Conservation (phyloP, 768 basidiomycete species). For the Pisolithus tinctorius region DNA sequence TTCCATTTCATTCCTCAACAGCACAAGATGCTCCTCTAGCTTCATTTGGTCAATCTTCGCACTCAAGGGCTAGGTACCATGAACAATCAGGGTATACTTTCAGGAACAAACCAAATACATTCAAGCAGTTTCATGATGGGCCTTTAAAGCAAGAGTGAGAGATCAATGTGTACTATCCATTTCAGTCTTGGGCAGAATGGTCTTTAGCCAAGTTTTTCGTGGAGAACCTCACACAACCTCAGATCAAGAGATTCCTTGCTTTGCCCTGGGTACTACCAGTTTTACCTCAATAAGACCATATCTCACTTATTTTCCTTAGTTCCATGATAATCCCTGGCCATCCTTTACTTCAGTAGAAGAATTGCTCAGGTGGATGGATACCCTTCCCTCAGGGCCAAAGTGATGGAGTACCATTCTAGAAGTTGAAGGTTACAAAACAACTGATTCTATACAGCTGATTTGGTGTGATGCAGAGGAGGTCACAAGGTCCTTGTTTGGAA, state of each 20-base stretch:
- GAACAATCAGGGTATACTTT: not conserved
- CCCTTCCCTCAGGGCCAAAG: slow-evolving; percentile 9
- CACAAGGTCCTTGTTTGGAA: slow-evolving; percentile 13
- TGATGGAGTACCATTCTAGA: slow-evolving; percentile 13
- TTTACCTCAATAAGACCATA: not conserved
- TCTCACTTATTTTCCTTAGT: slow-evolving; percentile 1
- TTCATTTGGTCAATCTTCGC: not conserved
- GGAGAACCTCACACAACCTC: no score
- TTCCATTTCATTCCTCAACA: not conserved
- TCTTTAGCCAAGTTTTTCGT: no score
- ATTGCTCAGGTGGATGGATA: no score
- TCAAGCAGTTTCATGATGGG: not conserved
- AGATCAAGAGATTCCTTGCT: no score
- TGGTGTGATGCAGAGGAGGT: slow-evolving; percentile 21
- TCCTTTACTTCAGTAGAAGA: no score
- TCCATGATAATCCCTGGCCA: no score
- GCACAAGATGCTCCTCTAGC: not conserved
- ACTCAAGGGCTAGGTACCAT: not conserved
- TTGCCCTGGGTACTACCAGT: no score
- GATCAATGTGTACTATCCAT: no score
- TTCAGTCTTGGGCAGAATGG: no score
- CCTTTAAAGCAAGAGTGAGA: not conserved
- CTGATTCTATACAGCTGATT: slow-evolving; percentile 12
- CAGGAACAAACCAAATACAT: not conserved
- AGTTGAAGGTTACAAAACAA: slow-evolving; percentile 8